phyloP scores from a whole-genome alignment of 176 grass and related monocot genomes.

The Carex parvula region DNA sequence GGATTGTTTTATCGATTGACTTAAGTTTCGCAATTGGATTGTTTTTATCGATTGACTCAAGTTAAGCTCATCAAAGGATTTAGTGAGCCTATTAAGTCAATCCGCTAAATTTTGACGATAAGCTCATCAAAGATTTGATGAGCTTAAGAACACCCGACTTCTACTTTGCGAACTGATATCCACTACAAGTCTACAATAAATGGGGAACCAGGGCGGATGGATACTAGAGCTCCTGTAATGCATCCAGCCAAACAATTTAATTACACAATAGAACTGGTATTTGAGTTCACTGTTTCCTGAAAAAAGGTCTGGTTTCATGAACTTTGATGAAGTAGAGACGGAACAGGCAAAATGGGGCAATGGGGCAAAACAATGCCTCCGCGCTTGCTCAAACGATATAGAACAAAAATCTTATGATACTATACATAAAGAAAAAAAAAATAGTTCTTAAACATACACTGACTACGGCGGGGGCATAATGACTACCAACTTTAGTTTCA shows the following conservation, averaged over 20 bases:
- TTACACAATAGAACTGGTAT: background rate
- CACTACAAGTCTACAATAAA: background rate
- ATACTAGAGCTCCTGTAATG: background rate
- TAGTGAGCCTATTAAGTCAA: too few species aligned
- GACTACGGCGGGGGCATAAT: background rate
- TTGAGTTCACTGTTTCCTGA: background rate
- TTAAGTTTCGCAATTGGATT: too few species aligned
- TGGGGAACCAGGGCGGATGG: background rate
- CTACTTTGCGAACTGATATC: too few species aligned
- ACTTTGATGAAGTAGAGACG: too few species aligned
- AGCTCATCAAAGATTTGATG: too few species aligned
- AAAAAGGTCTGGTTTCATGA: background rate
- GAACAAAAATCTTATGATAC: background rate
- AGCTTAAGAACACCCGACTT: too few species aligned
- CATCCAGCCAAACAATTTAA: background rate
- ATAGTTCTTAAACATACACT: background rate
- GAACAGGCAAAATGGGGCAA: background rate
- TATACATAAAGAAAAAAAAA: conserved; percentile 19
- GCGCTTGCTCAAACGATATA: background rate
- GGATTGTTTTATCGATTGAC: too few species aligned
- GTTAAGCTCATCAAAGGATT: too few species aligned
- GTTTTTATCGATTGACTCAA: too few species aligned
- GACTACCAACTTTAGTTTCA: background rate
- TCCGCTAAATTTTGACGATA: too few species aligned
- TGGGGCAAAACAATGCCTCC: background rate